These are phyloP conservation scores for Talaromyces sp. DNA, from an alignment of 2,329 filamentous ascomycete genomes.

Conservation along the genomic window DNA sequence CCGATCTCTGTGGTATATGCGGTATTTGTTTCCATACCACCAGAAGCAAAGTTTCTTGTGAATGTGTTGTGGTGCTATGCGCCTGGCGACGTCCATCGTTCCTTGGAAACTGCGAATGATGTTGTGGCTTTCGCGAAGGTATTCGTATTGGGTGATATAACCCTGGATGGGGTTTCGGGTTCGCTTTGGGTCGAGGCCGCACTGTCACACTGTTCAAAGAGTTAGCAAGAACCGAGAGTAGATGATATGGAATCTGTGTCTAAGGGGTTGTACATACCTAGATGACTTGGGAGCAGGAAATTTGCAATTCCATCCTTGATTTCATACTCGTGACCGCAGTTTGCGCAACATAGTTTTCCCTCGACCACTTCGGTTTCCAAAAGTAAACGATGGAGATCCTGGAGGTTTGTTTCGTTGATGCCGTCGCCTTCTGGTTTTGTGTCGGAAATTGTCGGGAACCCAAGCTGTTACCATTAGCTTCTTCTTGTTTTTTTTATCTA, in stretches of 20 bases:
- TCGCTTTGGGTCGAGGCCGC: background rate
- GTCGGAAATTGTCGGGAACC: constrained; percentile 67
- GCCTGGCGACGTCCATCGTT: background rate
- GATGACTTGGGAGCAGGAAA: constrained; percentile 86
- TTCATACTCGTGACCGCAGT: constrained; percentile 88
- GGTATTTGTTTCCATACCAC: background rate
- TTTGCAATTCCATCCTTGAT: constrained; percentile 96
- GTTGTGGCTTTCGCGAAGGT: background rate
- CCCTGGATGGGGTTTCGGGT: background rate
- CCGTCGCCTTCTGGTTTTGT: constrained; percentile 58
- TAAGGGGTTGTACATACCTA: constrained; percentile 46
- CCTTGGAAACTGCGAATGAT: background rate
- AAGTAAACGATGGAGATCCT: constrained; percentile 73
- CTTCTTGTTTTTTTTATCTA: too few species aligned
- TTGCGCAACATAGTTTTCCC: constrained; percentile 83
- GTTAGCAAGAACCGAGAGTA: background rate
- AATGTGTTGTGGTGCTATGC: background rate
- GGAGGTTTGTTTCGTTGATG: constrained; percentile 63
- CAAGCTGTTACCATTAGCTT: constrained; percentile 51
- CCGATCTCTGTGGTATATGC: background rate
- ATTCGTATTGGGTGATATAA: background rate
- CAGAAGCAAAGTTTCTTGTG: background rate
- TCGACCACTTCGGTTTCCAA: constrained; percentile 85
- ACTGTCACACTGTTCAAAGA: background rate
- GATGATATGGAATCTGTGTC: too few species aligned